Base-by-base conservation (phyloP, 192 early-diverging fungal species). In the Entomortierella lignicola region DNA sequence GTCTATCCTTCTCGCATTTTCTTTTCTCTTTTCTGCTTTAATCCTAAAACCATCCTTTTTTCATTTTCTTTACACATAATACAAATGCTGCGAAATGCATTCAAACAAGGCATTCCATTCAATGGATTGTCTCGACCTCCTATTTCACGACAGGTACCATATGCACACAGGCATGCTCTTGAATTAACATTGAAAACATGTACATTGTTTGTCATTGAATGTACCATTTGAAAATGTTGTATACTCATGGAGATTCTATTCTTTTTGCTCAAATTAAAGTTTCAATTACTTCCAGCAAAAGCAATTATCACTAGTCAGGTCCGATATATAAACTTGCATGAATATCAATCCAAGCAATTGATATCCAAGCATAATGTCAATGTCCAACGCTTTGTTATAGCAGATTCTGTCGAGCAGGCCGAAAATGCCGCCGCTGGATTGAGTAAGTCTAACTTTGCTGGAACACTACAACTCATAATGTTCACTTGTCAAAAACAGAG, bases 301-400 rank as follows among this genome's bases (percentile, higher is more conserved):
- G 74, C 74, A 6, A 17, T 69, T 0, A 41, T 60, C 7, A 60
- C 67, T 27, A 69, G 67, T 41, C 74, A 79, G 42, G 66, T 79
- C 30, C 74, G 74, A 10, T 53, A 65, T 55, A 25, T 79, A 39
- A 69, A 79, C 67, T 30, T 79, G 39, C 74, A 79, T 39, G 74
- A 79, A 48, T 79, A 79, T 50, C 74, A 79, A 60, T 63, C 74
- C 34, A 79, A 79, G 53, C 66, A 79, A 8, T 31, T 79, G 44
- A 79, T 79, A 66, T 60, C 67, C 20, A 79, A 79, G 29, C 61
- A 79, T 27, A 79, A 70, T 37, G 32, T 79, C 25, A 79, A 79
- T 27, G 67, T 79, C 39, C 74, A 79, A 31, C 74, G 74, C 7
- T 79, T 79, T 32, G 60, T 61, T 12, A 65, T 79, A 54, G 66